These are phyloP conservation scores for Tolypocladium endophyticum DNA, from an alignment of 2,329 filamentous ascomycete species.

Conservation along the genomic window DNA sequence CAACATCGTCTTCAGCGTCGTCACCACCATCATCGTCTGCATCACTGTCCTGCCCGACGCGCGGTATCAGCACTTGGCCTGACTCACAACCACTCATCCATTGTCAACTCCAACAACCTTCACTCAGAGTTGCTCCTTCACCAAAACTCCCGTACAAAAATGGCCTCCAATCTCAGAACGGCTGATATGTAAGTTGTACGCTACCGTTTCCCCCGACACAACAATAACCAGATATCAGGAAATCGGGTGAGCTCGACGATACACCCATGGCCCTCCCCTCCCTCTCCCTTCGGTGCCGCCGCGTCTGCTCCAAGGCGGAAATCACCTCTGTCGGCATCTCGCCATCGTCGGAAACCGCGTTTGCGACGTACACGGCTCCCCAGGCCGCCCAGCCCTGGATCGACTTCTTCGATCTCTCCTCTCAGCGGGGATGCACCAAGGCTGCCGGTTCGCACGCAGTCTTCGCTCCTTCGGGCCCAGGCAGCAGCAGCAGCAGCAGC, in stretches of 20 bases:
- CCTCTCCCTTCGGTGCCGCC: slow-evolving; percentile 16
- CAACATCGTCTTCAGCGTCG: not conserved
- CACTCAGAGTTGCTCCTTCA: not conserved
- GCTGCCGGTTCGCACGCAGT: slow-evolving; percentile 18
- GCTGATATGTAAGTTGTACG: not conserved
- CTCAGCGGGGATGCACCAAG: slow-evolving; percentile 17
- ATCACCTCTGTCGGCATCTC: slow-evolving; percentile 21
- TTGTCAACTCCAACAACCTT: not conserved
- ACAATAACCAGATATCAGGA: not conserved
- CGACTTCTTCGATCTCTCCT: slow-evolving; percentile 20
- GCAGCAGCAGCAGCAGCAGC: not conserved
- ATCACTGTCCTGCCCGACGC: not conserved
- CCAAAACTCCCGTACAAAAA: too few species aligned
- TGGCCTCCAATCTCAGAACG: not conserved
- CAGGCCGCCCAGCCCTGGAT: slow-evolving; percentile 22
- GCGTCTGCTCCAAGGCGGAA: slow-evolving; percentile 17
- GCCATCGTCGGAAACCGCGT: slow-evolving; percentile 12
- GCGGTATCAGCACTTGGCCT: not conserved
- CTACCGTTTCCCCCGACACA: too few species aligned
- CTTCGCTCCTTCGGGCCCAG: slow-evolving; percentile 11
- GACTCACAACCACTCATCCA: not conserved
- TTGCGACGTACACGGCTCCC: slow-evolving; percentile 18
- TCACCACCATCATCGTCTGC: not conserved
- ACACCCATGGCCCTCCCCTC: slow-evolving; percentile 4
- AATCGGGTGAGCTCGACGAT: not conserved